Evolutionary conservation across 805 yeast genomes (phyloP).

Genomic region (Zygoascus biomembranicola): DNA sequence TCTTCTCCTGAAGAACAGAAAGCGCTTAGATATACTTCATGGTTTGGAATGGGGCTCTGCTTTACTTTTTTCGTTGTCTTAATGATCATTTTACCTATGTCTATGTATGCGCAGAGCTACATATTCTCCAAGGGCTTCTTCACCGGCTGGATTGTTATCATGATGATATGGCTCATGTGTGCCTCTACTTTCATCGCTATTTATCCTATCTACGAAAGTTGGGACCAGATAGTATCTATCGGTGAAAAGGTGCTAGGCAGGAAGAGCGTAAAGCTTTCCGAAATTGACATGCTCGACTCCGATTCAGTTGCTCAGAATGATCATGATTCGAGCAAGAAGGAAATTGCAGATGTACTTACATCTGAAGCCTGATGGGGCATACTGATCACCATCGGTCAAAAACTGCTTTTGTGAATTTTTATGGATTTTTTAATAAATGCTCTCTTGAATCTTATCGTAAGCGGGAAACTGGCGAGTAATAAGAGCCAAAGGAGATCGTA

Average conservation of each 20-base stretch:
- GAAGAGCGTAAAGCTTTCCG: too few relatives aligned
- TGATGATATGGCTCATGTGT: conserved; percentile 68
- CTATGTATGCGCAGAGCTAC: conserved; percentile 77
- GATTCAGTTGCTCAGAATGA: too few relatives aligned
- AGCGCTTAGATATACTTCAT: conserved; percentile 45
- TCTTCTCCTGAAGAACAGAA: conserved; percentile 40
- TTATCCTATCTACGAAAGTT: conserved; percentile 68
- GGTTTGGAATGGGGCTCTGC: conserved; percentile 48
- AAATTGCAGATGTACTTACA: too few relatives aligned
- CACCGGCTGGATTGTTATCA: conserved; percentile 81
- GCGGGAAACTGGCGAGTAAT: too few relatives aligned
- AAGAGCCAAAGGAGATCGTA: too few relatives aligned
- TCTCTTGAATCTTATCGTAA: too few relatives aligned
- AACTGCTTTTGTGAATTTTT: not conserved
- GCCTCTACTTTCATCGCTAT: conserved; percentile 46
- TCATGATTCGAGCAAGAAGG: too few relatives aligned
- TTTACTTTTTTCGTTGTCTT: conserved; percentile 48
- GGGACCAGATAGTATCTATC: conserved; percentile 26
- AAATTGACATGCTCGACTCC: too few relatives aligned
- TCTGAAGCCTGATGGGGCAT: too few relatives aligned
- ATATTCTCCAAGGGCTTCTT: conserved; percentile 68
- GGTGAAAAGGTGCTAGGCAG: not conserved
- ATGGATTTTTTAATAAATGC: too few relatives aligned
- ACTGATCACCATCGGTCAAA: too few relatives aligned
- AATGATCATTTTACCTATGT: conserved; percentile 82